These are phyloP conservation scores for Mesotaenium endlicherianum DNA, from an alignment of 139 green algal genomes.

Conservation along the genomic window DNA sequence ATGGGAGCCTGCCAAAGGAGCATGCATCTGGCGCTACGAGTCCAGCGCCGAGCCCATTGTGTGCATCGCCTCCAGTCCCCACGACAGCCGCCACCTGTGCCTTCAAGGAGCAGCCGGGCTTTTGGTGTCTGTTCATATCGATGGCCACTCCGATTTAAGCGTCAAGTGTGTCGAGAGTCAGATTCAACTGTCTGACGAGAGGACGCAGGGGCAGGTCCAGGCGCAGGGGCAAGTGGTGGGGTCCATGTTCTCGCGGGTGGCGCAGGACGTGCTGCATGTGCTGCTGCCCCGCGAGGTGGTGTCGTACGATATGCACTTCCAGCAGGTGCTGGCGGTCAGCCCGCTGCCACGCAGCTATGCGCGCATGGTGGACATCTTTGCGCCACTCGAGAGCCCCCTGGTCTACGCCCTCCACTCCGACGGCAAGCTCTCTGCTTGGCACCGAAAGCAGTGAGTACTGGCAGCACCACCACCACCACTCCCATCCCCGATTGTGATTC, in stretches of 20 bases:
- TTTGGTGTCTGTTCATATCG: background rate
- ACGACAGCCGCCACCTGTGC: background rate
- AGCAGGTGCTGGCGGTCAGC: background rate
- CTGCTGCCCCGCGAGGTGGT: slow-evolving; percentile 24
- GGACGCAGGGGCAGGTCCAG: too few species aligned
- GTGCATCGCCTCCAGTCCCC: slow-evolving; percentile 5
- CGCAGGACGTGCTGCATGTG: slow-evolving; percentile 38
- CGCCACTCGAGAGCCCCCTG: slow-evolving; percentile 3
- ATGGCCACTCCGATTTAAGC: background rate
- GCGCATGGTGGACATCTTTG: slow-evolving; percentile 4
- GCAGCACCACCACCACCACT: too few species aligned
- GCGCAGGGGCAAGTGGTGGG: background rate
- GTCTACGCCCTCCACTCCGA: slow-evolving; percentile 39
- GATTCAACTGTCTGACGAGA: too few species aligned
- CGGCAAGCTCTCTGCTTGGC: slow-evolving; percentile 38
- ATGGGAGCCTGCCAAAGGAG: slow-evolving; percentile 2
- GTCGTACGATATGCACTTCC: slow-evolving; percentile 36
- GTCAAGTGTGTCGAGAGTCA: too few species aligned
- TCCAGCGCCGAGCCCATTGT: slow-evolving; percentile 6
- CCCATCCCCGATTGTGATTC: too few species aligned
- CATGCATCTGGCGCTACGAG: slow-evolving; percentile 18
- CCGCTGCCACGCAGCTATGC: slow-evolving; percentile 1
- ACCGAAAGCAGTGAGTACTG: slow-evolving; percentile 8
- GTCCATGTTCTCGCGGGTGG: slow-evolving; percentile 6
- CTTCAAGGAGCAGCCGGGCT: background rate